Percentiles rank a stretch among this genome's conserved stretches.
These are phyloP conservation scores for Dacryopinax spathularia DNA, from an alignment of 768 basidiomycete genomes.

Conservation along the genomic window DNA sequence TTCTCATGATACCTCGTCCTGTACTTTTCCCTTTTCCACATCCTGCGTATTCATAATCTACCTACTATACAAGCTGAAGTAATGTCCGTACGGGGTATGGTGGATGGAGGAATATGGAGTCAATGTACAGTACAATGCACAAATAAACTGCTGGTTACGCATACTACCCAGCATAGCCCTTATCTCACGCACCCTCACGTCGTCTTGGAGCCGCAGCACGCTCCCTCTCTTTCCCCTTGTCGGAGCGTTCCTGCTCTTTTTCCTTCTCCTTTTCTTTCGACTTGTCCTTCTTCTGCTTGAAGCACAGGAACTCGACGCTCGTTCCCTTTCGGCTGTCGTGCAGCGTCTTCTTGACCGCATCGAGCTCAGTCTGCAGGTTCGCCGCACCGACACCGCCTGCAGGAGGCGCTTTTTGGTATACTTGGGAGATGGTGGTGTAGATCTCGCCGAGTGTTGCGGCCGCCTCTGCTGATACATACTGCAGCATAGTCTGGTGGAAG, in stretches of 20 bases:
- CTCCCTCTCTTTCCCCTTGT: not conserved
- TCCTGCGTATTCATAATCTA: not conserved
- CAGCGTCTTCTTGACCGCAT: constrained; percentile 79
- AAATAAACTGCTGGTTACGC: too few relatives aligned
- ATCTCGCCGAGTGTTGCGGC: constrained; percentile 77
- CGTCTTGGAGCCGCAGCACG: not conserved
- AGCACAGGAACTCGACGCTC: constrained; percentile 89
- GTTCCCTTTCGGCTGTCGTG: constrained; percentile 80
- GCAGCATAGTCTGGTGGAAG: constrained; percentile 86
- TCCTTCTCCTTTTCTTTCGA: constrained; percentile 11
- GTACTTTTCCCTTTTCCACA: not conserved
- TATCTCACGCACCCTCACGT: not conserved
- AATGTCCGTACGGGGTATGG: not conserved
- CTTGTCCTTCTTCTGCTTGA: constrained; percentile 31
- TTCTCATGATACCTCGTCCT: not conserved
- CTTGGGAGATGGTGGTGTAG: constrained; percentile 88
- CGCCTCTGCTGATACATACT: constrained; percentile 70
- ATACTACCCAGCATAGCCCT: too few relatives aligned
- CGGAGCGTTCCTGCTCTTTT: not conserved
- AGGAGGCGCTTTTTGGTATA: constrained; percentile 61
- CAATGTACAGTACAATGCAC: not conserved
- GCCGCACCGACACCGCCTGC: constrained; percentile 45
- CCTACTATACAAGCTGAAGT: not conserved
- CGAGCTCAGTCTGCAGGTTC: constrained; percentile 73
- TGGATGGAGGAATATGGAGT: not conserved